These are phyloP conservation scores for Haematococcus lacustris DNA, from an alignment of 139 green algal genomes.

Conservation along the genomic window DNA sequence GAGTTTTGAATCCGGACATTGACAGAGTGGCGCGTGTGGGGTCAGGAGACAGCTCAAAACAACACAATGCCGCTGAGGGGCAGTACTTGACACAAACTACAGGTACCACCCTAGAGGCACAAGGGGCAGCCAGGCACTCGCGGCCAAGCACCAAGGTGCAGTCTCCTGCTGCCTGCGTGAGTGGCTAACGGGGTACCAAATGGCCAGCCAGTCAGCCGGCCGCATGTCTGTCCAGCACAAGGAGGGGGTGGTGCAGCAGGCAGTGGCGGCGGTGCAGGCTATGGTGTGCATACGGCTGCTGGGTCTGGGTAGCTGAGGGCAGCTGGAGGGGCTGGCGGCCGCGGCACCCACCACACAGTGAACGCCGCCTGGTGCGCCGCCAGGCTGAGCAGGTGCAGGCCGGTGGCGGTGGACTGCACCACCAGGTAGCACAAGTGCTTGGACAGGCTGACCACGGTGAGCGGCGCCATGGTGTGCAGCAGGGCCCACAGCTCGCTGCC, in stretches of 20 bases:
- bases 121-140: too few relatives aligned
- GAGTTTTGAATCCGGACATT: not conserved
- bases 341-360: not conserved
- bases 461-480: conserved; percentile 37
- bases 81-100: not conserved
- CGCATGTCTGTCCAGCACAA: not conserved
- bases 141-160: too few relatives aligned
- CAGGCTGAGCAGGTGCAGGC: conserved; percentile 37
- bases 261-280: conserved; percentile 13
- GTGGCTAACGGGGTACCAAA: not conserved
- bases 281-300: not conserved
- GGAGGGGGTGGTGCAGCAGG: not conserved
- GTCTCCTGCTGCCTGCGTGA: too few relatives aligned
- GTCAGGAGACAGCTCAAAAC: not conserved
- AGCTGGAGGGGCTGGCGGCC: too few relatives aligned
- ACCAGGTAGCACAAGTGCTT: conserved; percentile 64
- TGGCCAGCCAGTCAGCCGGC: not conserved
- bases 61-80: not conserved
- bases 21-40: not conserved
- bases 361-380: conserved; percentile 61
- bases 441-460: conserved; percentile 55
- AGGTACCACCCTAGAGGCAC: not conserved
- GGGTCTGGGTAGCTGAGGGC: not conserved
- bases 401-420: conserved; percentile 43
- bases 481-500: conserved; percentile 11